Conservation (phyloP, 129 eudicot species). For the Ambrosia trifida region DNA sequence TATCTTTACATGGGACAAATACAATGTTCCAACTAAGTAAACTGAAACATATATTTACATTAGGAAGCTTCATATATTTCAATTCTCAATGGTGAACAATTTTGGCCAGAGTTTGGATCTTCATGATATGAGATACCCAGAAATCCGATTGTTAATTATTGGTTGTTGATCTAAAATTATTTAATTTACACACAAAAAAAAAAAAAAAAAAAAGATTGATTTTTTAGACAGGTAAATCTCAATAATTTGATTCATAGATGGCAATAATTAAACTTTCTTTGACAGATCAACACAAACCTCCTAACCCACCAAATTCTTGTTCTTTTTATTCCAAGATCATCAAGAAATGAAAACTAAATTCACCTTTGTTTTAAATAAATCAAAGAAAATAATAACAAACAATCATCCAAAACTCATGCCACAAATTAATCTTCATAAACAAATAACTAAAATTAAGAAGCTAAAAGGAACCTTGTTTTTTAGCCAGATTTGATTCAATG, state of each 20-base stretch:
- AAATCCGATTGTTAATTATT: background rate
- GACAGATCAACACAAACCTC: slow-evolving; percentile 23
- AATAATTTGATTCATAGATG: slow-evolving; percentile 16
- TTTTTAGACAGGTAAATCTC: background rate
- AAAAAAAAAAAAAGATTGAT: background rate
- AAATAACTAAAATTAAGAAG: background rate
- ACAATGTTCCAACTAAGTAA: background rate
- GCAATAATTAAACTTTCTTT: slow-evolving; percentile 22
- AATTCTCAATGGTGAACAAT: background rate
- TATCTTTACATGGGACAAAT: background rate
- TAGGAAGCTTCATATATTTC: background rate
- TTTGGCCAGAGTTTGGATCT: slow-evolving; percentile 2
- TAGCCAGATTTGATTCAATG: slow-evolving; percentile 30
- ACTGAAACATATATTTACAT: background rate
- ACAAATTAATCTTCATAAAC: background rate
- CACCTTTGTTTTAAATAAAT: slow-evolving; percentile 1
- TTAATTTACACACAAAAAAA: slow-evolving; percentile 8
- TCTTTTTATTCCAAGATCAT: slow-evolving; percentile 20
- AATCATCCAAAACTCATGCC: slow-evolving; percentile 8
- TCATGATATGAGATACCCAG: background rate
- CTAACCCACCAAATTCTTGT: slow-evolving; percentile 5
- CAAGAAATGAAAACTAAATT: slow-evolving; percentile 6
- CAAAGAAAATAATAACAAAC: slow-evolving; percentile 9
- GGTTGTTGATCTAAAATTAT: slow-evolving; percentile 18
- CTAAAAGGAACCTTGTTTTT: slow-evolving; percentile 24